Evolutionary conservation across 23 red algal genomes (phyloP), one percentile per base, ranked within the genome.

Genomic region (Gracilaria gracilis): DNA sequence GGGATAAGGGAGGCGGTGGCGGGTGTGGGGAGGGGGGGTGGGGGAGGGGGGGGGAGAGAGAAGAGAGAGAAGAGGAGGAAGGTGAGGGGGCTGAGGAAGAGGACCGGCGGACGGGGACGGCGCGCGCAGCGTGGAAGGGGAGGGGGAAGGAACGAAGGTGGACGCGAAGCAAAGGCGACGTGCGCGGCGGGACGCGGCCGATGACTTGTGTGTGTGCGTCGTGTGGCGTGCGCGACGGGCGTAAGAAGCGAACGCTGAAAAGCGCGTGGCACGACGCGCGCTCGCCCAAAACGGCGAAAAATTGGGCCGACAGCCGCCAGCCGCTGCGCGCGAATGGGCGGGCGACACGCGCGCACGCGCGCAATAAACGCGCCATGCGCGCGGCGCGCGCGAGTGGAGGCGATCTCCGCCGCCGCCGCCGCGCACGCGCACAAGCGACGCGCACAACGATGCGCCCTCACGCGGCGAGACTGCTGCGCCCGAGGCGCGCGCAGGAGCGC

Each of bases 251-350:
- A 4, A 4, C 11, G 42, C 42, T 46, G 42, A 32, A 75, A 75
- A 75, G 35, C 36, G 69, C 36, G 69, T 75, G 37, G 69, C 69
- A 47, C 69, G 69, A 32, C 66, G 69, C 19, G 69, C 9, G 61
- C 24, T 21, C 24, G 61, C 61, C 24, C 23, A 65, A 65, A 65
- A 13, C 61, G 61, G 24, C 1, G 3, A 65, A 65, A 65, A 65
- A 31, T 32, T 65, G 8, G 61, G 61, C 25, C 8, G 24, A 4
- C 25, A 24, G 24, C 23, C 2, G 21, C 23, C 24, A 16, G 61
- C 24, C 61, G 61, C 61, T 16, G 55, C 61, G 57, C 19, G 57
- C 61, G 61, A 25, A 11, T 25, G 21, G 61, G 61, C 61, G 21
- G 24, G 23, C 1, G n/a, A 25, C 9, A 12, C 24, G 61, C 61